These are phyloP conservation scores for Xylaria palmicola DNA, from an alignment of 495 filamentous ascomycete genomes.

Conservation along the genomic window DNA sequence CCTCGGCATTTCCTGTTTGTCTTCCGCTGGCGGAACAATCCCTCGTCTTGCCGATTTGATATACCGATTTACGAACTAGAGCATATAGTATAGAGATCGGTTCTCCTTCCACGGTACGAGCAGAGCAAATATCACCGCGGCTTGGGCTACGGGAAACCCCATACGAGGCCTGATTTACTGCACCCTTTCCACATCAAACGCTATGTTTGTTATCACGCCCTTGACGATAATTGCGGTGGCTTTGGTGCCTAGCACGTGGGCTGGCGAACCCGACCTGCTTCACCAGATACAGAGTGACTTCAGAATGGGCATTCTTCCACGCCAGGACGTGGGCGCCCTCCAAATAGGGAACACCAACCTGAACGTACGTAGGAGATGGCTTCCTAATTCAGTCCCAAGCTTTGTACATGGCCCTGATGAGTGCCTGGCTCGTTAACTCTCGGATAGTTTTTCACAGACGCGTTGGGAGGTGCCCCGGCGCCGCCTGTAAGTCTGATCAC, in stretches of 20 bases:
- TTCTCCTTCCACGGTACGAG: neutral
- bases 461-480: slow-evolving; percentile 15
- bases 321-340: slow-evolving; percentile 20
- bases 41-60: too few relatives aligned
- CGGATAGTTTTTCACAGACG: slow-evolving; percentile 2
- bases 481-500: slow-evolving; percentile 2
- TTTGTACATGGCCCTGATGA: too few relatives aligned
- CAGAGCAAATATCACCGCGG: neutral
- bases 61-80: neutral
- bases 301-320: slow-evolving; percentile 20
- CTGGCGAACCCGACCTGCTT: slow-evolving; percentile 14
- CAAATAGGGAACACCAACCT: slow-evolving; percentile 19
- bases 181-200: neutral
- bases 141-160: neutral
- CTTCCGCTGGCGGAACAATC: neutral
- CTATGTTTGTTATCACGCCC: neutral
- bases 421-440: neutral
- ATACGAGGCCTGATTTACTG: neutral
- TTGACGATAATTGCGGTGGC: slow-evolving; percentile 13
- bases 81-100: neutral
- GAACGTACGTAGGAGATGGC: slow-evolving; percentile 8
- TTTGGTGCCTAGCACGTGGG: slow-evolving; percentile 17
- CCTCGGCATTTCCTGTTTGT: neutral
- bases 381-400: too few relatives aligned
- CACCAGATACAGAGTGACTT: slow-evolving; percentile 24